Evolutionary conservation across 129 eudicot species (phyloP).

Genomic region (Pulicaria dysenterica): DNA sequence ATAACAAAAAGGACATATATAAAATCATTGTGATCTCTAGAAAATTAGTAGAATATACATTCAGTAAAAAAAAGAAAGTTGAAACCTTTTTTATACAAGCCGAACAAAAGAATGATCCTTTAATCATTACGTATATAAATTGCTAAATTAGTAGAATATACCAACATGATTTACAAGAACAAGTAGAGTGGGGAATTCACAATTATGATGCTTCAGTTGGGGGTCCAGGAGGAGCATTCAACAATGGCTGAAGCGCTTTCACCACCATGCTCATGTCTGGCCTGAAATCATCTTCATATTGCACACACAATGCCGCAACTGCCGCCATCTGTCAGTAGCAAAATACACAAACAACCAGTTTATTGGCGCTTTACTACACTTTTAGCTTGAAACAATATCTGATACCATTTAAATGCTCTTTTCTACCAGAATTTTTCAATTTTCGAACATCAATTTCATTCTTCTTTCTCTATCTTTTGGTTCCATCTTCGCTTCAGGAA

Average conservation of each 20-base stretch:
- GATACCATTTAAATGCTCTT: no score
- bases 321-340: slow-evolving; percentile 60
- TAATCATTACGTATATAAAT: slow-evolving; percentile 20
- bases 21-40: no score
- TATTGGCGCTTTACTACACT: no score
- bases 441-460: no score
- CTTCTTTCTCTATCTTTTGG: no score
- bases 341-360: not conserved
- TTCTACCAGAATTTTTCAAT: no score
- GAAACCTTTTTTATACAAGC: no score
- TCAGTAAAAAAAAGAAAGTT: no score
- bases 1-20: no score
- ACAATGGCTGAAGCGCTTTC: slow-evolving; percentile 70
- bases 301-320: slow-evolving; percentile 87
- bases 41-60: no score
- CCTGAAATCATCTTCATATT: slow-evolving; percentile 84
- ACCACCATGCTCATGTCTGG: slow-evolving; percentile 90
- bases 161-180: not conserved
- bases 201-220: slow-evolving; percentile 45
- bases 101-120: not conserved
- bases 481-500: no score
- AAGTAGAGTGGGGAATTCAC: slow-evolving; percentile 12
- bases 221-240: slow-evolving; percentile 61
- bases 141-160: not conserved
- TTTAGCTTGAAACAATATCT: no score